Base-by-base conservation (phyloP, 1,284 basidiomycete genomes). In the Cutaneotrichosporon cutaneum region DNA sequence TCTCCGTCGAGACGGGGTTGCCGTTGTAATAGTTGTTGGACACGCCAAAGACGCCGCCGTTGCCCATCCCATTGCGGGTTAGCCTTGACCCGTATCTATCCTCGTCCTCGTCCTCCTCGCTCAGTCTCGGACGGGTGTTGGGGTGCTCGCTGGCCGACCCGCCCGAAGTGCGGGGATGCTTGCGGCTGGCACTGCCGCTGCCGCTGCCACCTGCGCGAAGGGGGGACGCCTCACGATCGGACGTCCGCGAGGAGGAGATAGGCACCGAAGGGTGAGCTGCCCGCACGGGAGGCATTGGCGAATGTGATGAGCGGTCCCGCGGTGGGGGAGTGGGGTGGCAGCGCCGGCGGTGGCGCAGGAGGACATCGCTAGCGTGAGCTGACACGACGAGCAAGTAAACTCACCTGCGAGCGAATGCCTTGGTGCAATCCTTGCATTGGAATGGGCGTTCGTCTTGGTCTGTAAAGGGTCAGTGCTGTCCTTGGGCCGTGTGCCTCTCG, bases 381-480 rank as follows among this genome's bases (percentile, higher is more conserved):
- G n/a, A n/a, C n/a, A n/a, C 9, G 21, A 9, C 18, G 24, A 44
- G 13, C 1, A 21, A 3, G 33, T 33, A 1, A 21, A 68, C 71
- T 59, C 32, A 78, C 79, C 79, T 80, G 68, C 79, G 56, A 21
- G 78, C 79, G 59, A 81, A 81, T 10, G 78, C 73, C 61, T 81
- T 81, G 14, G 72, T 64, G 62, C 79, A 81, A 58, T 79, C 75
- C 60, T 74, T 75, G 60, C 79, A 81, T 39, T 71, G 71, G 66
- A 81, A 81, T 2, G 79, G 79, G 36, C 78, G 69, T 30, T 75
- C 76, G 54, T 80, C 77, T 66, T 78, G 74, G 54, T 81, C 79
- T 81, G 64, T 3, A 61, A 39, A 11, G 8, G 21, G 54, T 61
- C 63, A 59, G 63, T 27, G 27, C 10, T 39, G 26, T 9, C 10